phyloP scores from a whole-genome alignment of 2,329 filamentous ascomycete genomes.

The Ceratocystis diversiconidia region DNA sequence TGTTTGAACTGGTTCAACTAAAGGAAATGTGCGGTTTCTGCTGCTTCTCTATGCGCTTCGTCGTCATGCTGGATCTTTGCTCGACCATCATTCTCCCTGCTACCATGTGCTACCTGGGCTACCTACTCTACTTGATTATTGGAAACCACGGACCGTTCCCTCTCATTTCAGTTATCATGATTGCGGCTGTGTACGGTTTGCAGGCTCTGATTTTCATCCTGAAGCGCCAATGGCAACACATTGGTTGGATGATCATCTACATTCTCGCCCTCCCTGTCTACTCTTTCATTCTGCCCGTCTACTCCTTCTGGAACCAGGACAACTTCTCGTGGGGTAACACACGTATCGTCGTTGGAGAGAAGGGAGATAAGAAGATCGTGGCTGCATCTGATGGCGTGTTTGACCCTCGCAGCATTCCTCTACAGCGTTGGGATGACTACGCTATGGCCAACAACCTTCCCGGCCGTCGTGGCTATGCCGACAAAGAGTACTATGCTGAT shows the following conservation, averaged over 20 bases:
- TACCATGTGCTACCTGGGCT: slow-evolving; percentile 73
- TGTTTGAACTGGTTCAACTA: slow-evolving; percentile 77
- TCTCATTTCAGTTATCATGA: slow-evolving; percentile 71
- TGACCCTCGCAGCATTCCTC: slow-evolving; percentile 80
- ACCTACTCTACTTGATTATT: slow-evolving; percentile 69
- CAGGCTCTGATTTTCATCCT: slow-evolving; percentile 93
- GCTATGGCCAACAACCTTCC: slow-evolving; percentile 75
- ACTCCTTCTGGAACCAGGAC: slow-evolving; percentile 99
- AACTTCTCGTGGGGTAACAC: slow-evolving; percentile 99
- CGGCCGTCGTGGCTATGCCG: slow-evolving; percentile 64
- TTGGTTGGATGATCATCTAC: slow-evolving; percentile 99
- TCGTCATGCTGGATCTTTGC: slow-evolving; percentile 86
- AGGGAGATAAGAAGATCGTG: slow-evolving; percentile 79
- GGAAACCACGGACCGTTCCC: slow-evolving; percentile 62
- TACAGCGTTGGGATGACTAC: slow-evolving; percentile 97
- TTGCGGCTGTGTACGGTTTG: slow-evolving; percentile 85
- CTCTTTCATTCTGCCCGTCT: slow-evolving; percentile 78
- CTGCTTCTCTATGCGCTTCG: slow-evolving; percentile 94
- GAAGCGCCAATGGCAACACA: slow-evolving; percentile 94
- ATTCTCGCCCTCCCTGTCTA: slow-evolving; percentile 90
- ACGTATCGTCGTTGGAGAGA: slow-evolving; percentile 89
- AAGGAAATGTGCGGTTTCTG: slow-evolving; percentile 97
- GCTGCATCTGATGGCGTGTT: slow-evolving; percentile 75
- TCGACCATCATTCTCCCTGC: slow-evolving; percentile 87
- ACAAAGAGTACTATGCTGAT: slow-evolving; percentile 55